Evolutionary conservation across 108 stramenopile species (phyloP), one percentile per base, ranked within the genome.

Genomic region (Discostella stelligeroides): DNA sequence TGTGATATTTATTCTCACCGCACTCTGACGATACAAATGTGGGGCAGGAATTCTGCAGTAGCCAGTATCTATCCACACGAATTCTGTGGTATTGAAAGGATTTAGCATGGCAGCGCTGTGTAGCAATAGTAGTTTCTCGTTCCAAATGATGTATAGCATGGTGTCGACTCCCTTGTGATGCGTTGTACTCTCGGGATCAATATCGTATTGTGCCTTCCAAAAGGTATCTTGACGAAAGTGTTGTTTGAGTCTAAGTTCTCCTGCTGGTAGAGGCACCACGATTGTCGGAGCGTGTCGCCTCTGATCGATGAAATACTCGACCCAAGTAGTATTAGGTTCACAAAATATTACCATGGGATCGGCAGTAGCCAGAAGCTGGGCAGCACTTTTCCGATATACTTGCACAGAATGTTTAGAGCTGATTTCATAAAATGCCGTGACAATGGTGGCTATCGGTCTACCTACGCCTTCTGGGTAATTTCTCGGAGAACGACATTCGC

Each of bases 291-390:
- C 80, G 34, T 81, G 80, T 47, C 66, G 48, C 10, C 80, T 65
- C n/a, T 72, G 50, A 39, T 72, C 63, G 9, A 66, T 54, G 43
- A 81, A 76, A 41, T 76, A 81, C 6, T 76, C 21, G 5, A 77
- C 75, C 80, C 80, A 81, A 0, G 48, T 53, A 38, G 43, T 77
- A 7, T 72, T 60, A 14, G 80, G 80, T 51, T 81, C 75, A 38
- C 75, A 77, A 61, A 81, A 81, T 30, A 81, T 77, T 1, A 81
- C 66, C 80, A 81, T 81, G 42, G 80, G 80, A 48, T 81, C 80
- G 11, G 80, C 20, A 29, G 75, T 81, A 10, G 64, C 58, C 1
- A 81, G 51, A 24, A 81, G 30, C 37, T 77, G 75, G 4, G n/a
- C 29, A 8, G 76, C 70, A 39, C 42, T 72, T 34, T 72, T 81